Conservation (phyloP, 768 basidiomycete genomes). For the Suillus lakei region DNA sequence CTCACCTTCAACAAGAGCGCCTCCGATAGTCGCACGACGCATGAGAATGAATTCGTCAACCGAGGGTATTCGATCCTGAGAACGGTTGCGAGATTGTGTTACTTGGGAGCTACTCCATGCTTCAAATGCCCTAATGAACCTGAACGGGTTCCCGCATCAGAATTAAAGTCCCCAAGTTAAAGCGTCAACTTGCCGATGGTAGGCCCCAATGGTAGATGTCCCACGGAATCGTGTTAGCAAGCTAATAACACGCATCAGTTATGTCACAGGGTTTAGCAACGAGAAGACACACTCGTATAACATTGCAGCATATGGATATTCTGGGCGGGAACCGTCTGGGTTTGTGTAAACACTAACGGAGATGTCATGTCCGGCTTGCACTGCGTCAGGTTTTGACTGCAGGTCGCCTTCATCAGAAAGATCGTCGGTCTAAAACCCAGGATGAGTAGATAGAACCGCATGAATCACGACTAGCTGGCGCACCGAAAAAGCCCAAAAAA, state of each 20-base stretch:
- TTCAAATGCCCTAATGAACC: constrained; percentile 41
- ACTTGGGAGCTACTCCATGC: constrained; percentile 42
- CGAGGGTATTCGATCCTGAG: constrained; percentile 40
- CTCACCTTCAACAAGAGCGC: constrained; percentile 43
- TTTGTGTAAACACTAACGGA: constrained; percentile 34
- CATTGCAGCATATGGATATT: constrained; percentile 44
- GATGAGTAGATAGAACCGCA: constrained; percentile 1
- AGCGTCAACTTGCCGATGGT: constrained; percentile 30
- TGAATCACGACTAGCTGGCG: neutral
- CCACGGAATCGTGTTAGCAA: constrained; percentile 39
- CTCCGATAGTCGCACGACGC: constrained; percentile 42
- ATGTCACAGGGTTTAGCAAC: constrained; percentile 15
- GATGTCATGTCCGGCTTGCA: constrained; percentile 37
- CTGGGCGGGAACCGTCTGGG: constrained; percentile 32
- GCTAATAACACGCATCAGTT: constrained; percentile 21
- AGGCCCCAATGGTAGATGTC: constrained; percentile 42
- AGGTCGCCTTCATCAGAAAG: constrained; percentile 42
- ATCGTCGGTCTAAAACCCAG: constrained; percentile 36
- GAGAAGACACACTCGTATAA: constrained; percentile 38
- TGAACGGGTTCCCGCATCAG: constrained; percentile 16
- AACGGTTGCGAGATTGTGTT: constrained; percentile 39
- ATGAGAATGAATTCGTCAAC: constrained; percentile 44
- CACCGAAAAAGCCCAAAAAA: constrained; percentile 45
- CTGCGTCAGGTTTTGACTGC: constrained; percentile 38
- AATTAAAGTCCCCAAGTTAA: neutral